Evolutionary conservation across 768 basidiomycete species (phyloP).

Genomic region (Vararia minispora): DNA sequence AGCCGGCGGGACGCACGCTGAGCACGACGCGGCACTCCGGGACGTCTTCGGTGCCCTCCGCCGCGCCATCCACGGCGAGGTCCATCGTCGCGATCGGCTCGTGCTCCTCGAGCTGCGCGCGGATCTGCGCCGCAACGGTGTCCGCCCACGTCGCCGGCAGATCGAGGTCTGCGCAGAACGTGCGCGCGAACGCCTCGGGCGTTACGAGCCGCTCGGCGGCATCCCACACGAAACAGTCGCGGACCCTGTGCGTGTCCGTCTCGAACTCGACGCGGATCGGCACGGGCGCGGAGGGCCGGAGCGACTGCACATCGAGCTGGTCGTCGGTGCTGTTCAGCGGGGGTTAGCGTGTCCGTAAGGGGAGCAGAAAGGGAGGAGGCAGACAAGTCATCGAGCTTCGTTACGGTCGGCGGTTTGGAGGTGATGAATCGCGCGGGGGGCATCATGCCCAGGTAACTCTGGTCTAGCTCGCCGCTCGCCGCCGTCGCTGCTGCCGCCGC

Average conservation of each 20-base stretch:
- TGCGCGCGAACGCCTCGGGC: slow-evolving; percentile 75
- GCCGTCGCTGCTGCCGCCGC: slow-evolving; percentile 24
- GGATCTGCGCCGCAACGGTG: slow-evolving; percentile 77
- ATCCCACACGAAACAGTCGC: slow-evolving; percentile 97
- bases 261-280: slow-evolving; percentile 96
- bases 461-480: slow-evolving; percentile 56
- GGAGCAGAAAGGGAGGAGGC: slow-evolving; percentile 21
- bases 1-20: slow-evolving; percentile 47
- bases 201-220: slow-evolving; percentile 77
- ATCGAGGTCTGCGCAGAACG: slow-evolving; percentile 84
- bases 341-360: slow-evolving; percentile 1
- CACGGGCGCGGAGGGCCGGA: slow-evolving; percentile 46
- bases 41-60: slow-evolving; percentile 34
- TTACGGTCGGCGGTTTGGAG: slow-evolving; percentile 41
- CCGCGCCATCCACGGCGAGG: slow-evolving; percentile 46
- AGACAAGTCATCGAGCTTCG: slow-evolving; percentile 67
- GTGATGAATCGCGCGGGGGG: slow-evolving; percentile 75
- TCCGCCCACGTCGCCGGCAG: slow-evolving; percentile 61
- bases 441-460: slow-evolving; percentile 82
- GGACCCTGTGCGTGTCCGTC: slow-evolving; percentile 80
- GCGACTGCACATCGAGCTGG: slow-evolving; percentile 50
- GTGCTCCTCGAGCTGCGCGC: slow-evolving; percentile 85
- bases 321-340: slow-evolving; percentile 46
- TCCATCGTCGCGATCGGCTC: slow-evolving; percentile 75
- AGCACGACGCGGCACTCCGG: slow-evolving; percentile 76